Evolutionary conservation across 2,329 filamentous ascomycete species (phyloP).

Genomic region (Trichoderma pleuroti): DNA sequence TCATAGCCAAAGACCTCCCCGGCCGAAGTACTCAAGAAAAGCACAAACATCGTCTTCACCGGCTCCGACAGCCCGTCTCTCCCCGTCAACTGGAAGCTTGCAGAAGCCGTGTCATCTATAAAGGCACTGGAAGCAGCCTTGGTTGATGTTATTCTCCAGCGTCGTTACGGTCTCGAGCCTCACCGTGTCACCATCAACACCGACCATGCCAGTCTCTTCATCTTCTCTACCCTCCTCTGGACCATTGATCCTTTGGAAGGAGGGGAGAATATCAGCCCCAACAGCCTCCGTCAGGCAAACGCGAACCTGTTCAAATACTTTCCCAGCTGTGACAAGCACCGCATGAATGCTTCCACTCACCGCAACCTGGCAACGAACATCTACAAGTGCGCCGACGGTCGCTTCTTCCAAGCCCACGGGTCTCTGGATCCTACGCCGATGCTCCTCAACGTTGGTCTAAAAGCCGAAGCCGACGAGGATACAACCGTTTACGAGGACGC

Average conservation of each 20-base stretch:
- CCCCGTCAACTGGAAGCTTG: conserved; percentile 55
- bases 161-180: conserved; percentile 43
- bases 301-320: background rate
- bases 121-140: conserved; percentile 48
- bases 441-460: conserved; percentile 21
- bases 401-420: conserved; percentile 26
- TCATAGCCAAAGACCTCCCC: conserved; percentile 3
- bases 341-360: conserved; percentile 7
- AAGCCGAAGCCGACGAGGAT: conserved; percentile 16
- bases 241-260: conserved; percentile 8
- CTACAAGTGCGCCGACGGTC: conserved; percentile 23
- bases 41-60: background rate
- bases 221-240: conserved; percentile 15
- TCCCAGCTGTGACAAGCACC: background rate
- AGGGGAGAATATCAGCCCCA: background rate
- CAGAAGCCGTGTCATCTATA: conserved; percentile 49
- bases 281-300: background rate
- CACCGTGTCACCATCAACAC: conserved; percentile 45
- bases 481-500: conserved; percentile 18
- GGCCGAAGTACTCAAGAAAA: background rate
- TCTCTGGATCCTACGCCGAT: conserved; percentile 23
- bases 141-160: conserved; percentile 41
- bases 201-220: conserved; percentile 22
- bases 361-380: conserved; percentile 27
- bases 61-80: conserved; percentile 28